Conservation (phyloP, 2,329 filamentous ascomycete species). For the Fulvia fulva region DNA sequence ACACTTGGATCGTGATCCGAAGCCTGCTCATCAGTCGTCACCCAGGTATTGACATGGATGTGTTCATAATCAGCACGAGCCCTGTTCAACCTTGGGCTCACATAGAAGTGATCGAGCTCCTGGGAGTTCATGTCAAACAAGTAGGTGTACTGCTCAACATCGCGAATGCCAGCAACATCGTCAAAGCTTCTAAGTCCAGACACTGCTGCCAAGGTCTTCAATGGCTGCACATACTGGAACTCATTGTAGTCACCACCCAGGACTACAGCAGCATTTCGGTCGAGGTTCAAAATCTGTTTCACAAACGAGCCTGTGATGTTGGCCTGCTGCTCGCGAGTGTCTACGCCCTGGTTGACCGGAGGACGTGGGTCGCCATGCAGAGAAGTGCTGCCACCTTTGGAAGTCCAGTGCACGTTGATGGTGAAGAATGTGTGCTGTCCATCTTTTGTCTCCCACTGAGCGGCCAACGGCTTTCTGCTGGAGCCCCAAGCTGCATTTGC, state of each 20-base stretch:
- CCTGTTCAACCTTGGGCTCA: slow-evolving; percentile 52
- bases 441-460: slow-evolving; percentile 59
- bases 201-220: slow-evolving; percentile 51
- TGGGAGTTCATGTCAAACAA: slow-evolving; percentile 66
- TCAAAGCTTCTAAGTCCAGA: slow-evolving; percentile 61
- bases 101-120: slow-evolving; percentile 67
- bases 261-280: slow-evolving; percentile 57
- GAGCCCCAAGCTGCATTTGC: slow-evolving; percentile 55
- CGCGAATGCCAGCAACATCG: slow-evolving; percentile 51
- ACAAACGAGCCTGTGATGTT: slow-evolving; percentile 58
- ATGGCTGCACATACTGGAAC: slow-evolving; percentile 59
- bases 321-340: slow-evolving; percentile 54
- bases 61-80: slow-evolving; percentile 55
- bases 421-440: slow-evolving; percentile 61
- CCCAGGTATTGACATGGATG: slow-evolving; percentile 69
- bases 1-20: slow-evolving; percentile 66
- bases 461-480: slow-evolving; percentile 64
- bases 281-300: slow-evolving; percentile 52
- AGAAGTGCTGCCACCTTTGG: slow-evolving; percentile 62
- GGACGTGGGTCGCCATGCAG: slow-evolving; percentile 63
- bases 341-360: slow-evolving; percentile 62
- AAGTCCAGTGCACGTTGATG: slow-evolving; percentile 65
- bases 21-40: slow-evolving; percentile 51
- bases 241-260: slow-evolving; percentile 70
- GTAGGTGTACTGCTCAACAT: slow-evolving; percentile 65